phyloP scores from a whole-genome alignment of 2,329 filamentous ascomycete genomes.

The Byssochlamys sp. region DNA sequence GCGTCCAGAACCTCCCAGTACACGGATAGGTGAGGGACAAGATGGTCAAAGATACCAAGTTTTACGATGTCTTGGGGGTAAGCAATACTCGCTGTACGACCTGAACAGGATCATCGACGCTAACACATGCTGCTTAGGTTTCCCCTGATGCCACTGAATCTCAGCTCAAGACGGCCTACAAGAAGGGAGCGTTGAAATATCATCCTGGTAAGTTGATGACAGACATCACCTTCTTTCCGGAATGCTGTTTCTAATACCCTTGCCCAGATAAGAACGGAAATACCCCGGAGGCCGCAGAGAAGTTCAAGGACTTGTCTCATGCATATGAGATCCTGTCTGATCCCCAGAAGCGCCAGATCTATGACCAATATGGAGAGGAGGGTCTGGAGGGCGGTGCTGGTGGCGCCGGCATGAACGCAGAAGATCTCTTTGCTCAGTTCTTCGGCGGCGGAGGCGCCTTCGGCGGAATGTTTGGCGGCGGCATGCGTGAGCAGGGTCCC shows the following conservation, averaged over 20 bases:
- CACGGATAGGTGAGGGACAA: constrained; percentile 15
- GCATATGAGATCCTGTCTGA: constrained; percentile 94
- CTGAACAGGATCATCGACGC: not conserved
- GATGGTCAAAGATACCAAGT: constrained; percentile 45
- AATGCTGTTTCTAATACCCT: not conserved
- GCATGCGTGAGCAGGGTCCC: constrained; percentile 70
- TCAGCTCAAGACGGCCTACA: constrained; percentile 89
- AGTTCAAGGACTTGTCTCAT: constrained; percentile 95
- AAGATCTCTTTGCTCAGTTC: constrained; percentile 95
- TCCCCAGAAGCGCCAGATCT: constrained; percentile 77
- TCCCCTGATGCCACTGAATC: constrained; percentile 68
- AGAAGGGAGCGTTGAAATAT: constrained; percentile 78
- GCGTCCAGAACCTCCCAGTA: constrained; percentile 4
- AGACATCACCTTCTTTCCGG: not conserved
- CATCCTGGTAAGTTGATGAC: constrained; percentile 68
- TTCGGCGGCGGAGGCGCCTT: constrained; percentile 72
- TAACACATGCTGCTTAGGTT: constrained; percentile 46
- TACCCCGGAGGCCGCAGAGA: constrained; percentile 86
- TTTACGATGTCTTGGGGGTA: constrained; percentile 41
- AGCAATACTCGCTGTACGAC: constrained; percentile 9
- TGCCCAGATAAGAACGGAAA: constrained; percentile 89
- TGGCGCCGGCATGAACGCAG: constrained; percentile 80
- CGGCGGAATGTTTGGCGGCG: constrained; percentile 66
- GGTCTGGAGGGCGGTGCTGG: constrained; percentile 79
- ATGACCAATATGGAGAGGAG: constrained; percentile 96